phyloP scores from a whole-genome alignment of 2,329 filamentous ascomycete species.

The Parascedosporium putredinis region DNA sequence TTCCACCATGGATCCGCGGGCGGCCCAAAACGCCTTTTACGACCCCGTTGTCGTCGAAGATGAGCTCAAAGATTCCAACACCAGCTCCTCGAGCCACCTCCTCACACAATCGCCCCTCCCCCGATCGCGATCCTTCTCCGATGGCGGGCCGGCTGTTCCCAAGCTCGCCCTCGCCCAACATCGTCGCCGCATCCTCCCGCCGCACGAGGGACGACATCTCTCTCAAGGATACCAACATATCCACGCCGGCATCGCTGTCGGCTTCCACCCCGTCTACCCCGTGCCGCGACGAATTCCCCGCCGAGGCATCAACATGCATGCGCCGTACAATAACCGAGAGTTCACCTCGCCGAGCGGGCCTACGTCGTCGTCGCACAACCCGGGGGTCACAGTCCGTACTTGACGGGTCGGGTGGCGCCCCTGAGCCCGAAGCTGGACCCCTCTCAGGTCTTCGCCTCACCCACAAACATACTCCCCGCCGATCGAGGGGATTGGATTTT shows the following conservation, averaged over 20 bases:
- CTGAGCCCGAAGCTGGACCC: constrained; percentile 80
- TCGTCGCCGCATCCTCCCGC: constrained; percentile 40
- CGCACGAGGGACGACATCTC: constrained; percentile 58
- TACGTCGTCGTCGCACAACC: constrained; percentile 7
- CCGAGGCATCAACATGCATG: constrained; percentile 59
- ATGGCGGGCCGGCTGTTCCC: constrained; percentile 42
- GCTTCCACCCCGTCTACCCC: constrained; percentile 51
- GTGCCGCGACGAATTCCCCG: constrained; percentile 50
- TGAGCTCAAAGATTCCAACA: background rate
- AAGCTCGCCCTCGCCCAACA: constrained; percentile 46
- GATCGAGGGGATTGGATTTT: constrained; percentile 86
- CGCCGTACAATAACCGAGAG: constrained; percentile 46
- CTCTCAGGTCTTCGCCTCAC: constrained; percentile 75
- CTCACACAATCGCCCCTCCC: constrained; percentile 27
- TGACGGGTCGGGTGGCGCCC: constrained; percentile 48
- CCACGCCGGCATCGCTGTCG: background rate
- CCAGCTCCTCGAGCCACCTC: background rate
- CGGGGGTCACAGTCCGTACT: constrained; percentile 5
- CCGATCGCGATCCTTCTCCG: constrained; percentile 55
- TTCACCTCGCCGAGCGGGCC: background rate
- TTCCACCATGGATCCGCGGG: background rate
- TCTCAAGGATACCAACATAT: constrained; percentile 28
- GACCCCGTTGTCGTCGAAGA: background rate
- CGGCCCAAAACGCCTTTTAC: background rate
- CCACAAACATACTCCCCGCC: constrained; percentile 80